These are phyloP conservation scores for Lentithecium fluviatile DNA, from an alignment of 495 filamentous ascomycete species.

Conservation along the genomic window DNA sequence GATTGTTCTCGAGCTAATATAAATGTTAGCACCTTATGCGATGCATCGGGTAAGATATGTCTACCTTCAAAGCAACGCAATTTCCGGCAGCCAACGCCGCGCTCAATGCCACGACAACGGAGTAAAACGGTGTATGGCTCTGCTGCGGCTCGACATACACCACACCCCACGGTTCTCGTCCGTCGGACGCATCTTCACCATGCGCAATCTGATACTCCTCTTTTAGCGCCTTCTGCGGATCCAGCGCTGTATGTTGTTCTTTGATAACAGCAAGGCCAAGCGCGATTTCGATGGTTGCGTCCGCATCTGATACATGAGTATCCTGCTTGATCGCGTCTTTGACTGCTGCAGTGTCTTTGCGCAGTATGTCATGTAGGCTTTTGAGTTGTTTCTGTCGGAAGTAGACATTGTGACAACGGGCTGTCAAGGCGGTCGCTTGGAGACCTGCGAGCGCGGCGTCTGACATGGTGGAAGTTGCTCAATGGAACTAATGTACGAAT, in stretches of 20 bases:
- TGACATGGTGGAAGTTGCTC: constrained; percentile 36
- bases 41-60: constrained; percentile 5
- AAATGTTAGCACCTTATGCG: not conserved
- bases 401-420: constrained; percentile 48
- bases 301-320: constrained; percentile 40
- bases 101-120: constrained; percentile 48
- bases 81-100: constrained; percentile 55
- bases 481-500: too few relatives aligned
- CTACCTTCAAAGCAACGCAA: constrained; percentile 53
- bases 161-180: constrained; percentile 45
- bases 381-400: constrained; percentile 52
- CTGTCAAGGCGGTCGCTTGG: constrained; percentile 49
- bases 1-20: constrained; percentile 44
- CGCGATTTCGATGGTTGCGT: constrained; percentile 48
- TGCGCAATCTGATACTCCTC: constrained; percentile 53
- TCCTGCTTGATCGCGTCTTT: constrained; percentile 47
- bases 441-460: constrained; percentile 42
- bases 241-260: constrained; percentile 47
- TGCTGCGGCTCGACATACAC: constrained; percentile 52
- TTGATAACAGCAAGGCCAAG: constrained; percentile 47
- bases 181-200: constrained; percentile 42
- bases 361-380: constrained; percentile 44
- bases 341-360: constrained; percentile 40
- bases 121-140: constrained; percentile 52
- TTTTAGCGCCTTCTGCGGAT: constrained; percentile 45